A percentile compares a stretch with the other conserved stretches of the same genome.
phyloP scores from a whole-genome alignment of 352 stramenopile genomes.

The Elongisporangium prolatum region DNA sequence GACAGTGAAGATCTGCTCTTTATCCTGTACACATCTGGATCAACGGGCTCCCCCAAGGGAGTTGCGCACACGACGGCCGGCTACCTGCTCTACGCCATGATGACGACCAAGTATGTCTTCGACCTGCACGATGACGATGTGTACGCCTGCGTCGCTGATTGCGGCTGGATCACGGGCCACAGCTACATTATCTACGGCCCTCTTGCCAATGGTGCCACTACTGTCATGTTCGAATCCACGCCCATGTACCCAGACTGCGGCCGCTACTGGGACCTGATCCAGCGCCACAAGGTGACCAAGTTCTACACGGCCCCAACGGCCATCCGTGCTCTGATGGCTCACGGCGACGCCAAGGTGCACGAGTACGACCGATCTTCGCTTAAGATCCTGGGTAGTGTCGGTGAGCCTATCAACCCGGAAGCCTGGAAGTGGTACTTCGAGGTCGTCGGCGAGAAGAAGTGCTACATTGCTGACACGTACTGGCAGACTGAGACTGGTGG shows the following conservation, averaged over 20 bases:
- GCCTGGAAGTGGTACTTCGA: constrained; percentile 95
- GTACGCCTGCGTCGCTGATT: constrained; percentile 93
- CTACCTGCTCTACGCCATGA: constrained; percentile 92
- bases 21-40: constrained; percentile 98
- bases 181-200: constrained; percentile 96
- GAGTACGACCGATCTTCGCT: constrained; percentile 94
- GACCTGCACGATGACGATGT: constrained; percentile 90
- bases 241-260: constrained; percentile 93
- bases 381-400: constrained; percentile 93
- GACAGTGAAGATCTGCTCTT: constrained; percentile 96
- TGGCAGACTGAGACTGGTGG: constrained; percentile 96
- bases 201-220: constrained; percentile 93
- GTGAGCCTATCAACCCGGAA: constrained; percentile 98
- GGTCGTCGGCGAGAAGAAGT: constrained; percentile 78
- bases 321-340: constrained; percentile 97
- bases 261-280: constrained; percentile 96
- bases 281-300: constrained; percentile 96
- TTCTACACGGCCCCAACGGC: constrained; percentile 94
- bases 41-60: constrained; percentile 95
- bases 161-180: constrained; percentile 96
- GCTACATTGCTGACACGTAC: constrained; percentile 94
- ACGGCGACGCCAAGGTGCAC: constrained; percentile 85
- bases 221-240: constrained; percentile 97
- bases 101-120: constrained; percentile 93
- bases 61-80: constrained; percentile 93